These are phyloP conservation scores for Salisapilia sapeloensis DNA, from an alignment of 352 stramenopile genomes.

Conservation along the genomic window DNA sequence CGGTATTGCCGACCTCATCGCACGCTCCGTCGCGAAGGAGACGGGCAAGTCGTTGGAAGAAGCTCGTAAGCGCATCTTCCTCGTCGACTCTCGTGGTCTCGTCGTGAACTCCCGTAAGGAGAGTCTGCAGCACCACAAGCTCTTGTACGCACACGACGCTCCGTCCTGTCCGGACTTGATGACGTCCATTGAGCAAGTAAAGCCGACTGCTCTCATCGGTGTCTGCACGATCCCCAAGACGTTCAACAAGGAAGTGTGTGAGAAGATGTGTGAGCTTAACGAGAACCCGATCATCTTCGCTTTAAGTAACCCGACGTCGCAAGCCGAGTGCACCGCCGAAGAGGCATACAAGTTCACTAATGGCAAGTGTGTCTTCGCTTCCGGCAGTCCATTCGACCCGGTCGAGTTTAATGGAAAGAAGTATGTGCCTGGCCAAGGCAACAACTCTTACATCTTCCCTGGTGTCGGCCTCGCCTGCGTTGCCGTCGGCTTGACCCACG, in stretches of 20 bases:
- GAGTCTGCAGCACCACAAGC: conserved; percentile 82
- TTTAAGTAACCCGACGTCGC: conserved; percentile 92
- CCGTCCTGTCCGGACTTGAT: conserved; percentile 41
- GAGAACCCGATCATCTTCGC: conserved; percentile 93
- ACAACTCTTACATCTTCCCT: conserved; percentile 97
- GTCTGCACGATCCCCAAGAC: conserved; percentile 83
- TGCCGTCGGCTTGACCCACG: conserved; percentile 57
- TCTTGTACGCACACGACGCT: conserved; percentile 75
- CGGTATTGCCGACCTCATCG: conserved; percentile 89
- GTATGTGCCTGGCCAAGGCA: conserved; percentile 79
- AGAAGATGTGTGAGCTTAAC: conserved; percentile 78
- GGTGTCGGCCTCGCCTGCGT: conserved; percentile 89
- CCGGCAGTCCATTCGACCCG: conserved; percentile 90
- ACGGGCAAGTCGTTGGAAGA: conserved; percentile 73
- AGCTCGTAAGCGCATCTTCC: conserved; percentile 82
- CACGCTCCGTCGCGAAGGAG: conserved; percentile 81
- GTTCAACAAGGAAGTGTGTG: conserved; percentile 80
- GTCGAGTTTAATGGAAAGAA: conserved; percentile 80
- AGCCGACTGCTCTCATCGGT: conserved; percentile 91
- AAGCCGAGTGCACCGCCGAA: conserved; percentile 92
- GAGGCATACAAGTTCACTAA: conserved; percentile 95
- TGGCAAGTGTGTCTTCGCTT: conserved; percentile 92
- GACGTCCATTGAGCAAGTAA: conserved; percentile 67
- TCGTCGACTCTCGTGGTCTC: conserved; percentile 86
- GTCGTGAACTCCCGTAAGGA: conserved; percentile 50